Conservation (phyloP, 208 protist genomes). For the Lotmaria passim region DNA sequence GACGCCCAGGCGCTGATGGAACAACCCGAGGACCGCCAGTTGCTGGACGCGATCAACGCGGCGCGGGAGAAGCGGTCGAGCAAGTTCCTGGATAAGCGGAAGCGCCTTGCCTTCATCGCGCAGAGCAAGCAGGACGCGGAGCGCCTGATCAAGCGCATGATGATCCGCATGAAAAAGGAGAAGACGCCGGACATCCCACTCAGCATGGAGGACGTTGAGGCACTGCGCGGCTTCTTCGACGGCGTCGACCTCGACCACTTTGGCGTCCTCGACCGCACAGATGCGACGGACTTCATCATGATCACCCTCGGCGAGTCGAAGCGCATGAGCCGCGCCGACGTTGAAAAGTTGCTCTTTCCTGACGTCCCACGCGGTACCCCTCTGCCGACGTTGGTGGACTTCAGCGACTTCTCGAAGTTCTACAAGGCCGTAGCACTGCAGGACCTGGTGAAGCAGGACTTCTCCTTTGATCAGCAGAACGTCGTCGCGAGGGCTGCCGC, state of each 20-base stretch:
- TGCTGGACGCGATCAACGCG: conserved; percentile 39
- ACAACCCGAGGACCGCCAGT: conserved; percentile 30
- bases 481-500: not conserved
- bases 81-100: conserved; percentile 44
- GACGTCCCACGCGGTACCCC: conserved; percentile 7
- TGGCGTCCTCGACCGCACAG: conserved; percentile 57
- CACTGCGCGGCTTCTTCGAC: conserved; percentile 71
- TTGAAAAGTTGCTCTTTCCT: conserved; percentile 49
- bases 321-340: conserved; percentile 37
- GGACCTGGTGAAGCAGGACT: conserved; percentile 48
- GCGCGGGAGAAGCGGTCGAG: conserved; percentile 30
- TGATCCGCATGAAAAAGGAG: conserved; percentile 59
- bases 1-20: conserved; percentile 17
- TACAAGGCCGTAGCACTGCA: conserved; percentile 59
- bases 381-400: conserved; percentile 61
- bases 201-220: conserved; percentile 68
- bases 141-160: conserved; percentile 55
- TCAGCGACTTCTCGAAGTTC: conserved; percentile 77
- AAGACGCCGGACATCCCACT: conserved; percentile 60
- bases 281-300: conserved; percentile 63
- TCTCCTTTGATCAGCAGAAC: conserved; percentile 28
- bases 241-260: conserved; percentile 62
- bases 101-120: conserved; percentile 50
- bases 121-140: conserved; percentile 55
- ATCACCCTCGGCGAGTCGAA: conserved; percentile 48